Percentiles rank a stretch among this genome's conserved stretches.
Evolutionary conservation across 2,329 filamentous ascomycete species (phyloP).

Genomic region (Arthroderma uncinatum): DNA sequence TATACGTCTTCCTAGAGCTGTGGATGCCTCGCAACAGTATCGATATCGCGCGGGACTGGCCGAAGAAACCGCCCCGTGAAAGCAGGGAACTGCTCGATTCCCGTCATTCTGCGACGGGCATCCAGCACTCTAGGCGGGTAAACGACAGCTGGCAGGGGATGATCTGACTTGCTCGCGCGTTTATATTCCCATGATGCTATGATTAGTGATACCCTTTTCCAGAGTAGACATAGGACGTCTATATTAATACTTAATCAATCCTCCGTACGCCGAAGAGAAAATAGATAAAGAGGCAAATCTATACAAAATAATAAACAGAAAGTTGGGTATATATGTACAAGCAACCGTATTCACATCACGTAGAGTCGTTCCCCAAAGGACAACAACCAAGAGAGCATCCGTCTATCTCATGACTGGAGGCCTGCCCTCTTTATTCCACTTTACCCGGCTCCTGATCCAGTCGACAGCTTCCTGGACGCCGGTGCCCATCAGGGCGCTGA

Average conservation of each 20-base stretch:
- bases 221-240: not conserved
- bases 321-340: not conserved
- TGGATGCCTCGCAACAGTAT: slow-evolving; percentile 75
- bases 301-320: not conserved
- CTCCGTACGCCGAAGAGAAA: not conserved
- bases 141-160: slow-evolving; percentile 4
- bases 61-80: slow-evolving; percentile 49
- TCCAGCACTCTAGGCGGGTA: not conserved
- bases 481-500: slow-evolving; percentile 70
- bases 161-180: not conserved
- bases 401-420: slow-evolving; percentile 78
- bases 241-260: not conserved
- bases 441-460: slow-evolving; percentile 82
- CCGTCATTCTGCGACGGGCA: not conserved
- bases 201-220: slow-evolving; percentile 6
- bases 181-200: not conserved
- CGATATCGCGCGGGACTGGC: slow-evolving; percentile 85
- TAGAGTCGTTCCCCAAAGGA: too few relatives aligned
- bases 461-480: slow-evolving; percentile 94
- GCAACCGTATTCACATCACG: not conserved
- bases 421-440: slow-evolving; percentile 90
- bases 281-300: not conserved
- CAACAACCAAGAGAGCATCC: not conserved
- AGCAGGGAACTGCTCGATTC: not conserved
- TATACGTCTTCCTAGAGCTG: slow-evolving; percentile 80